Conservation (phyloP, 108 stramenopile species). For the Nannochloropsis oceanica region DNA sequence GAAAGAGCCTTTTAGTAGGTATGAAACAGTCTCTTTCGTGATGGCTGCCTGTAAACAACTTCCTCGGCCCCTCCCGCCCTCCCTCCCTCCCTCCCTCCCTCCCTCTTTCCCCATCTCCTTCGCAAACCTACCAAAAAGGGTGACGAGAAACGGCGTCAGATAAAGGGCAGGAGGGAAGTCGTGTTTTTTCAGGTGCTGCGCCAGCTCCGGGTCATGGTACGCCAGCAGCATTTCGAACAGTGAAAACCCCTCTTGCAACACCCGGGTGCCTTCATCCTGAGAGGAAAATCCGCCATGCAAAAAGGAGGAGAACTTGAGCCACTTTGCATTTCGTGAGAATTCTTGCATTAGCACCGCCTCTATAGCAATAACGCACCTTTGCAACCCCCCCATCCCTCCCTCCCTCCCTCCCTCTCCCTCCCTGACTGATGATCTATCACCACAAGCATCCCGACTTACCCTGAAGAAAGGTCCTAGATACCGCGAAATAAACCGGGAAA, state of each 20-base stretch:
- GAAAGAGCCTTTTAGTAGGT: neutral
- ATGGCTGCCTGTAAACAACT: too few relatives aligned
- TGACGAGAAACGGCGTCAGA: slow-evolving; percentile 34
- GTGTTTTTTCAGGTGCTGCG: slow-evolving; percentile 33
- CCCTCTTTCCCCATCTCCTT: neutral
- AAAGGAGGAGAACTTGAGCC: neutral
- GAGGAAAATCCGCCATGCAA: neutral
- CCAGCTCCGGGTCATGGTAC: slow-evolving; percentile 38
- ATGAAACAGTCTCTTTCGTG: neutral
- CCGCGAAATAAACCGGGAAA: slow-evolving; percentile 28
- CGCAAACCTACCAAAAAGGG: slow-evolving; percentile 9
- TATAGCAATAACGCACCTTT: neutral
- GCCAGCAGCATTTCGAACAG: slow-evolving; percentile 34
- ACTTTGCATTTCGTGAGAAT: neutral
- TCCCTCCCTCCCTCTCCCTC: neutral
- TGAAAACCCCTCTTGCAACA: slow-evolving; percentile 31
- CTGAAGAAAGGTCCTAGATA: slow-evolving; percentile 33
- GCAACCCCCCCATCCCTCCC: neutral
- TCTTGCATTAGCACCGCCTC: neutral
- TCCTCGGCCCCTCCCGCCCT: neutral
- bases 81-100: neutral
- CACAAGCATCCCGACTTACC: slow-evolving; percentile 32
- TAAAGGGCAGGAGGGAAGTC: slow-evolving; percentile 41
- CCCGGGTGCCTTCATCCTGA: neutral
- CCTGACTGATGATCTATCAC: slow-evolving; percentile 14